These are phyloP conservation scores for Letharia columbiana DNA, from an alignment of 495 filamentous ascomycete species.

Conservation along the genomic window DNA sequence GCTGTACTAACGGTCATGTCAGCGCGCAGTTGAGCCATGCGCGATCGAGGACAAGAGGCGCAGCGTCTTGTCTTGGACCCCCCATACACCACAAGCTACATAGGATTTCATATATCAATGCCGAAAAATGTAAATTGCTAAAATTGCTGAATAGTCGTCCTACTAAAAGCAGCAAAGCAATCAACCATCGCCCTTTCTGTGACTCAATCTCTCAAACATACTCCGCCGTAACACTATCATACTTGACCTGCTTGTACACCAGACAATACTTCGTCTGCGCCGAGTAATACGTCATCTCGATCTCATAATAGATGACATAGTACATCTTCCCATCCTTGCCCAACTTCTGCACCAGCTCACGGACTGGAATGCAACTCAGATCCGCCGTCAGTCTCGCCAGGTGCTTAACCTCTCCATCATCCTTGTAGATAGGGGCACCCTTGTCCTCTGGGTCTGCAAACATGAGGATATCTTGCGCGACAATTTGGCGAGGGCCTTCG, in stretches of 20 bases:
- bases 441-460: slow-evolving; percentile 18
- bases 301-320: slow-evolving; percentile 27
- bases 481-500: slow-evolving; percentile 19
- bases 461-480: slow-evolving; percentile 22
- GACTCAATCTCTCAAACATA: slow-evolving; percentile 18
- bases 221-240: slow-evolving; percentile 28
- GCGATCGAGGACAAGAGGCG: background rate
- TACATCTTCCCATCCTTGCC: slow-evolving; percentile 26
- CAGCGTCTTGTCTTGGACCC: background rate
- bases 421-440: slow-evolving; percentile 22
- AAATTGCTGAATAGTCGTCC: background rate
- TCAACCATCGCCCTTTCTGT: background rate
- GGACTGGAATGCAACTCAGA: slow-evolving; percentile 21
- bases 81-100: background rate
- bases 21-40: background rate
- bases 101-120: background rate
- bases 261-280: slow-evolving; percentile 29
- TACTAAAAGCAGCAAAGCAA: background rate
- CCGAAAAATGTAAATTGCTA: background rate
- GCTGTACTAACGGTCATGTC: too few species aligned
- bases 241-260: slow-evolving; percentile 27
- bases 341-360: slow-evolving; percentile 15
- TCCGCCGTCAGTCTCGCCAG: slow-evolving; percentile 22
- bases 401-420: slow-evolving; percentile 18
- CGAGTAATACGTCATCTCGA: slow-evolving; percentile 29